Base-by-base conservation (phyloP, 2,329 filamentous ascomycete genomes). In the Chaetomium sp. region DNA sequence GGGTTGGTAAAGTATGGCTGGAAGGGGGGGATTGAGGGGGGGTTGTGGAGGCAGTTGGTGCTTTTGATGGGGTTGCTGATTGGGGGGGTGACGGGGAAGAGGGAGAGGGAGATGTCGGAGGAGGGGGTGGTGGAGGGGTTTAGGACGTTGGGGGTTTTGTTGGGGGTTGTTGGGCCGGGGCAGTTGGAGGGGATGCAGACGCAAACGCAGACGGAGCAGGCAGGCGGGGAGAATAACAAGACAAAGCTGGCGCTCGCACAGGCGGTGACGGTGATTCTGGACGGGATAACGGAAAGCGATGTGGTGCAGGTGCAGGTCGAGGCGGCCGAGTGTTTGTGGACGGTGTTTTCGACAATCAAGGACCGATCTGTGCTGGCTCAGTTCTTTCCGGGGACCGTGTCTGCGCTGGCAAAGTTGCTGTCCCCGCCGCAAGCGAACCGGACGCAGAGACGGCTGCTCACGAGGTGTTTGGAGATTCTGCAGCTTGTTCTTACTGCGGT, bases 371-470 rank as follows among this genome's bases (percentile, higher is more conserved):
- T 88, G 2, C 75, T 95, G 54, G 89, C 90, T 8, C 91, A 82
- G 59, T 94, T 99, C 65, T 77, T 97, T 43, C 94, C 95, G 0
- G 90, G 91, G 8, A 89, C 89, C 0, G 82, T 96, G 0, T 97
- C 94, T 3, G 83, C 85, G 1, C 74, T 99, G 32, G 85, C 87
- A 2, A 91, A 87, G 65, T 74, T 90, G 0, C 72, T 95, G 50
- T 86, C 87, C 4, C 83, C 84, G 0, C 87, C 85, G 0, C 81
- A 80, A 42, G 78, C 79, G 9, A 72, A 76, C 45, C 82, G 79
- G 62, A 70, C 69, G 1, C 69, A 71, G 45, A 84, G 79, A 61
- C 81, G 78, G 42, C 79, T 95, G 0, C 73, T 97, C 6, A 73
- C 85, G 32, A 73, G 73, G 54, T 81, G 81, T 14, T 67, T 95